Percentiles rank a stretch among this genome's conserved stretches.
phyloP scores from a whole-genome alignment of 2,329 filamentous ascomycete genomes.

The Venturia asperata region DNA sequence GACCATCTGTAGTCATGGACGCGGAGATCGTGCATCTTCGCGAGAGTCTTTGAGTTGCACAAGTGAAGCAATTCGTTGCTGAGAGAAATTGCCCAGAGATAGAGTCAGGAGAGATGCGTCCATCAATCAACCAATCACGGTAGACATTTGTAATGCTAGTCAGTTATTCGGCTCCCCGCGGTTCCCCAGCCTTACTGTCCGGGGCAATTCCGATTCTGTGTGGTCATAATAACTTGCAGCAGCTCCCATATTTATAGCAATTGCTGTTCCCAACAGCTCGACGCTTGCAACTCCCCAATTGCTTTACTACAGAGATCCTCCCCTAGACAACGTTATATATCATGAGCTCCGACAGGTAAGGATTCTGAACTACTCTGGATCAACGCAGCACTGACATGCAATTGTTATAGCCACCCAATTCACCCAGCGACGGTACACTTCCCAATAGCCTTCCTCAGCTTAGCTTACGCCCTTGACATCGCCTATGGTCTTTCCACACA shows the following conservation, averaged over 20 bases:
- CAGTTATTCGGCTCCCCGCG: neutral
- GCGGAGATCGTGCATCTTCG: too few species aligned
- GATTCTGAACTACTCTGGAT: neutral
- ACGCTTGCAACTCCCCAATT: neutral
- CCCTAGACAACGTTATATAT: neutral
- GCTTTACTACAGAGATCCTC: neutral
- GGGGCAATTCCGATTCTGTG: constrained; percentile 8
- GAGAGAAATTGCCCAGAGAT: neutral
- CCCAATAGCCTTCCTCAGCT: constrained; percentile 36
- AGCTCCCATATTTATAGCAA: neutral
- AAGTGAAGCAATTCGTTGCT: neutral
- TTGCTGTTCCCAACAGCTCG: neutral
- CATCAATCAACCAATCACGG: neutral
- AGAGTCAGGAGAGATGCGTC: neutral
- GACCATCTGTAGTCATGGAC: too few species aligned
- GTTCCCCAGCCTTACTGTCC: neutral
- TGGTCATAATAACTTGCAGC: neutral
- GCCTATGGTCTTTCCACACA: constrained; percentile 30
- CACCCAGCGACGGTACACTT: constrained; percentile 44
- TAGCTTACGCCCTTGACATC: constrained; percentile 32
- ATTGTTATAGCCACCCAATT: constrained; percentile 32
- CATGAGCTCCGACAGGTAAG: constrained; percentile 14
- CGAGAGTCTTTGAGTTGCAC: too few species aligned
- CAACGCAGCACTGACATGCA: neutral
- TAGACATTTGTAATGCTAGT: neutral